Conservation (phyloP, 2,329 filamentous ascomycete genomes). For the Cladosporium sp. region DNA sequence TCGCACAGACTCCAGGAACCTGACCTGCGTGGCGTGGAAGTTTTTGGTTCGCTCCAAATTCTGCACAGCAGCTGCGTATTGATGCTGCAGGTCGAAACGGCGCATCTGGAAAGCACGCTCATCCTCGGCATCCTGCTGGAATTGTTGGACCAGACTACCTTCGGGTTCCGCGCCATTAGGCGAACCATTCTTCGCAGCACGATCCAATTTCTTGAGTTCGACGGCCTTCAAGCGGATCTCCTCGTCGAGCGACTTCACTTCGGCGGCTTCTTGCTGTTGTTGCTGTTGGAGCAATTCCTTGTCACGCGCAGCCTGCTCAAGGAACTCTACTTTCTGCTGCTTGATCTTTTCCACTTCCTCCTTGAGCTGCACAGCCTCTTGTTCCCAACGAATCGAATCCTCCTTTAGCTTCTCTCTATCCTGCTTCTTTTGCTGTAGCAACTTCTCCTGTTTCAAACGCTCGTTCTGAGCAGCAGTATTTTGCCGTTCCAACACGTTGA, state of each 20-base stretch:
- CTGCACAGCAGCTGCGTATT: conserved; percentile 34
- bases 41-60: conserved; percentile 36
- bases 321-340: conserved; percentile 40
- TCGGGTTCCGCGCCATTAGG: conserved; percentile 31
- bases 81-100: conserved; percentile 30
- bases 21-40: conserved; percentile 47
- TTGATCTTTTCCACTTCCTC: conserved; percentile 46
- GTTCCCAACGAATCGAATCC: conserved; percentile 67
- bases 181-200: conserved; percentile 58
- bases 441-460: conserved; percentile 73
- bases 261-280: conserved; percentile 36
- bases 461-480: conserved; percentile 80
- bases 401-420: conserved; percentile 70
- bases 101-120: conserved; percentile 41
- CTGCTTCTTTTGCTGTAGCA: conserved; percentile 66
- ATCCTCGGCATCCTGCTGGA: conserved; percentile 42
- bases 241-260: conserved; percentile 66
- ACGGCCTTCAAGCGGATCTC: conserved; percentile 71
- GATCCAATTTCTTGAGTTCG: conserved; percentile 73
- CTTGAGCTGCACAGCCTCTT: conserved; percentile 59
- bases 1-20: conserved; percentile 32
- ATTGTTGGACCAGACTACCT: conserved; percentile 35
- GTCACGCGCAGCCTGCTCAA: conserved; percentile 39
- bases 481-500: conserved; percentile 75
- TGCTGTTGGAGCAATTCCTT: conserved; percentile 44